Conservation (phyloP, 495 filamentous ascomycete species). For the Annulohypoxylon nitens region DNA sequence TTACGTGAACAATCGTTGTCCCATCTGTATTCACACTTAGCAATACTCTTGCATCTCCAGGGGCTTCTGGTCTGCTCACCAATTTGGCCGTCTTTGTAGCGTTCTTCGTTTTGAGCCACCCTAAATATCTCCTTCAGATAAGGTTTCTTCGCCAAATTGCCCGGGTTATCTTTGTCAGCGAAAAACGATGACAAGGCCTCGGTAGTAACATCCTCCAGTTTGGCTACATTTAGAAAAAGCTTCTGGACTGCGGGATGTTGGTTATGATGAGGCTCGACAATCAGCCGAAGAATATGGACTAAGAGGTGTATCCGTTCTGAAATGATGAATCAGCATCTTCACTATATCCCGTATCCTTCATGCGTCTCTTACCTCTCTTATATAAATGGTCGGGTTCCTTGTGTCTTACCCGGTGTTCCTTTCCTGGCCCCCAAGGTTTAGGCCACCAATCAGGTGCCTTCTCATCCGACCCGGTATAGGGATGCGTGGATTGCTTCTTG, state of each 20-base stretch:
- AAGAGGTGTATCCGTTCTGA: constrained; percentile 72
- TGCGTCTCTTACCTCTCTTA: constrained; percentile 72
- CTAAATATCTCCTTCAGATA: constrained; percentile 75
- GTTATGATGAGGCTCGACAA: constrained; percentile 59
- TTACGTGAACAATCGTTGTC: constrained; percentile 57
- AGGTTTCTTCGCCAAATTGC: constrained; percentile 58
- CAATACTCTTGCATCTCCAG: not conserved
- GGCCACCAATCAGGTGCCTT: constrained; percentile 90
- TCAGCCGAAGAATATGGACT: constrained; percentile 71
- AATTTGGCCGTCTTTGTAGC: constrained; percentile 69
- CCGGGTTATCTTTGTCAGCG: constrained; percentile 56
- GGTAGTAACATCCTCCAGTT: constrained; percentile 61
- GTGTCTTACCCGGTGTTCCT: constrained; percentile 66
- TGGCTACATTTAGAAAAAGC: constrained; percentile 57
- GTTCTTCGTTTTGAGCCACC: constrained; percentile 73
- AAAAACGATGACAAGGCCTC: constrained; percentile 63
- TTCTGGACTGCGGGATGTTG: constrained; percentile 57
- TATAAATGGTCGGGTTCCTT: constrained; percentile 88
- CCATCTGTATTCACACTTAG: constrained; percentile 51
- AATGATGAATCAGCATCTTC: constrained; percentile 3
- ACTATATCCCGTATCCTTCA: not conserved
- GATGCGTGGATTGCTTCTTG: constrained; percentile 85
- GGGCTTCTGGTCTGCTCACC: constrained; percentile 59
- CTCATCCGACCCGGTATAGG: constrained; percentile 78
- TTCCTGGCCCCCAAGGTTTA: constrained; percentile 59